Conservation (phyloP, 2,329 filamentous ascomycete genomes). For the Aspergillus pseudotamarii region DNA sequence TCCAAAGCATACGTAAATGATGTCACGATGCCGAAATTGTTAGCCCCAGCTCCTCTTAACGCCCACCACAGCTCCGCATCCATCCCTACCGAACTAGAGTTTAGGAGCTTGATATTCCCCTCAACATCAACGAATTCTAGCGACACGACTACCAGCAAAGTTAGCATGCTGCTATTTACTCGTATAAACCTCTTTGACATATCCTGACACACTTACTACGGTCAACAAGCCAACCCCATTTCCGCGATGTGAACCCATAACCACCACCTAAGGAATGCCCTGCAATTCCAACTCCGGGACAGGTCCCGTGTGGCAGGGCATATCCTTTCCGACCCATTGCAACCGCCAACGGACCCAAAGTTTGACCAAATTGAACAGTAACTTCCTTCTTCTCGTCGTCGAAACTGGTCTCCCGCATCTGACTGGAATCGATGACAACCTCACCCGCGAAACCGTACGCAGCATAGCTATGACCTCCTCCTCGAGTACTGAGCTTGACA, state of each 20-base stretch:
- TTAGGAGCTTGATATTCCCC: constrained; percentile 3
- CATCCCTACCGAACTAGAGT: not conserved
- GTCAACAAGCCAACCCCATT: constrained; percentile 15
- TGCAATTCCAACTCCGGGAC: constrained; percentile 8
- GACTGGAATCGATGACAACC: constrained; percentile 8
- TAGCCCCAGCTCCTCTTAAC: constrained; percentile 10
- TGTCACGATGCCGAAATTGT: constrained; percentile 13
- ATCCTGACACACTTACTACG: constrained; percentile 1
- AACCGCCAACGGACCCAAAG: constrained; percentile 4
- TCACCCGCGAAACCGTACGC: constrained; percentile 10
- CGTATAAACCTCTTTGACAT: not conserved
- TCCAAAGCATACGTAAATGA: constrained; percentile 9
- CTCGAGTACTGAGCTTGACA: constrained; percentile 10
- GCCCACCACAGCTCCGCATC: constrained; percentile 14
- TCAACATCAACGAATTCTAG: constrained; percentile 4
- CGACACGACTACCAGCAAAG: not conserved
- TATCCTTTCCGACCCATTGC: constrained; percentile 8
- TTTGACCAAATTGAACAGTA: constrained; percentile 7
- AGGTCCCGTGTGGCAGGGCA: constrained; percentile 12
- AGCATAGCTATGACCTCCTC: constrained; percentile 14
- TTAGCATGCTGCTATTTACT: not conserved
- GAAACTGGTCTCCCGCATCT: constrained; percentile 5
- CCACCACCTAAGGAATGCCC: constrained; percentile 11
- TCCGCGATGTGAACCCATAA: constrained; percentile 8
- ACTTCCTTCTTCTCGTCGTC: not conserved